These are phyloP conservation scores for Hypocrella siamensis DNA, from an alignment of 2,329 filamentous ascomycete species.

Conservation along the genomic window DNA sequence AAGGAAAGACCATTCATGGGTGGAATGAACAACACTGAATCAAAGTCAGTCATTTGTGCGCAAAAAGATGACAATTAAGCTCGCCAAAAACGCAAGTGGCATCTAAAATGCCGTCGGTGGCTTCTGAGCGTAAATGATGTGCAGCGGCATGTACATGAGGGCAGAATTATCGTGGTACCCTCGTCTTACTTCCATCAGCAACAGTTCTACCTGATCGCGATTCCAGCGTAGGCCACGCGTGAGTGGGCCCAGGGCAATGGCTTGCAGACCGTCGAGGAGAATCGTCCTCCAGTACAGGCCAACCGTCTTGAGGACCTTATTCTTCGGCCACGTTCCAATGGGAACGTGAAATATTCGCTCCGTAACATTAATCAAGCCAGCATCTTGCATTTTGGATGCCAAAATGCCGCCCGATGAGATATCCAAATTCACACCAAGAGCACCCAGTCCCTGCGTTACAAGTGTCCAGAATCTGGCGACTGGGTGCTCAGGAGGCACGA, in stretches of 20 bases:
- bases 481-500: constrained; percentile 21
- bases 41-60: too few relatives aligned
- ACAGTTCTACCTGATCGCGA: constrained; percentile 30
- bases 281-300: constrained; percentile 36
- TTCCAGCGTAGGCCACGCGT: constrained; percentile 32
- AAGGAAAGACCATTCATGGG: too few relatives aligned
- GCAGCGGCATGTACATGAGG: constrained; percentile 38
- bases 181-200: constrained; percentile 29
- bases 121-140: constrained; percentile 39
- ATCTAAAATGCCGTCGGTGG: constrained; percentile 12
- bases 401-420: constrained; percentile 24
- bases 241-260: constrained; percentile 35
- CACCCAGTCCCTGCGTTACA: constrained; percentile 25
- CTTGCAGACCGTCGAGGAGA: constrained; percentile 31
- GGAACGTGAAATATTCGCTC: constrained; percentile 34
- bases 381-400: constrained; percentile 28
- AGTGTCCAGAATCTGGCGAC: constrained; percentile 30
- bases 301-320: constrained; percentile 32
- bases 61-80: too few relatives aligned
- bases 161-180: constrained; percentile 28
- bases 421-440: constrained; percentile 30
- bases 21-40: too few relatives aligned
- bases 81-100: too few relatives aligned
- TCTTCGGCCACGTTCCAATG: constrained; percentile 37
- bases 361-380: constrained; percentile 35